A percentile compares a stretch with the other conserved stretches of the same genome.
Conservation (phyloP, 257 asterid species). For the Mitragyna speciosa region DNA sequence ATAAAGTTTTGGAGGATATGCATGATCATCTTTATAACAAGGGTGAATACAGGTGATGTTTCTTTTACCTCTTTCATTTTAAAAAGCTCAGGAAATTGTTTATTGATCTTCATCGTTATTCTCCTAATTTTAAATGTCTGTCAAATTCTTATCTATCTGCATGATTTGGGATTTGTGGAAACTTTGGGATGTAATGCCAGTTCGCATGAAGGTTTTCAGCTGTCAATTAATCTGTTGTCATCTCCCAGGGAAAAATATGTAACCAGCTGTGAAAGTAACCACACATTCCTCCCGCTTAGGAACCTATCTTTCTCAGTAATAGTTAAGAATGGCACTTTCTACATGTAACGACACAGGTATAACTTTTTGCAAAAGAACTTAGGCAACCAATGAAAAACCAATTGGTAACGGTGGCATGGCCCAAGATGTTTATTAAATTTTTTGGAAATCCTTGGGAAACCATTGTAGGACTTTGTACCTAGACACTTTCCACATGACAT, state of each 20-base stretch:
- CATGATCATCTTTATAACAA: slow-evolving; percentile 95
- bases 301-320: too few relatives aligned
- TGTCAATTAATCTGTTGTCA: too few relatives aligned
- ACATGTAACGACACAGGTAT: too few relatives aligned
- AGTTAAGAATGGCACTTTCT: too few relatives aligned
- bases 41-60: slow-evolving; percentile 81
- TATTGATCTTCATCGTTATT: neutral
- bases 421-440: too few relatives aligned
- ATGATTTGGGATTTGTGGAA: neutral
- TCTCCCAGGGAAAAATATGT: too few relatives aligned
- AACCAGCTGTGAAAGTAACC: neutral
- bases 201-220: neutral
- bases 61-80: slow-evolving; percentile 6
- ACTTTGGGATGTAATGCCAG: neutral
- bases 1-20: slow-evolving; percentile 91
- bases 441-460: too few relatives aligned
- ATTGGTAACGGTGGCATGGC: too few relatives aligned
- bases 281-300: neutral
- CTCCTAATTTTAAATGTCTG: neutral
- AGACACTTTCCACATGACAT: too few relatives aligned
- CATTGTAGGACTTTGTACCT: too few relatives aligned
- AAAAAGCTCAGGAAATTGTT: neutral
- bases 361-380: too few relatives aligned
- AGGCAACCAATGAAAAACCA: too few relatives aligned
- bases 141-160: neutral